These are phyloP conservation scores for Saccharomyces hybrid DNA, from an alignment of 1,139 yeast genomes.

Conservation along the genomic window DNA sequence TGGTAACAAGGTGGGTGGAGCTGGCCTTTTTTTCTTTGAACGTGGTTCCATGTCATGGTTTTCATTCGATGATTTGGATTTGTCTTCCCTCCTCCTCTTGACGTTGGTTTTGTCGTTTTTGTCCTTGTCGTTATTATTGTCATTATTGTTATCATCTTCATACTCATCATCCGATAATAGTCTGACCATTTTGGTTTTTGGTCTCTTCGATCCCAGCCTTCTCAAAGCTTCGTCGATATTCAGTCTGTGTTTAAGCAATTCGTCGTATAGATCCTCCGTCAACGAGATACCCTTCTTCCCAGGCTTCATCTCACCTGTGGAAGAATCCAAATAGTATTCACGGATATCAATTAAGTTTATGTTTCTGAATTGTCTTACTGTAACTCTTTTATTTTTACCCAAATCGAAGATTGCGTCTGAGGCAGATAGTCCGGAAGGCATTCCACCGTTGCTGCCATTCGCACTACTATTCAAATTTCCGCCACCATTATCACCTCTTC, in stretches of 20 bases:
- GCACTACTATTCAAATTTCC: conserved; percentile 2
- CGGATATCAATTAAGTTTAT: conserved; percentile 67
- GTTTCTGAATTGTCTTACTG: conserved; percentile 63
- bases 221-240: conserved; percentile 55
- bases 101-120: conserved; percentile 9
- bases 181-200: conserved; percentile 27
- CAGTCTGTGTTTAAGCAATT: conserved; percentile 43
- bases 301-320: conserved; percentile 55
- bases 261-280: conserved; percentile 62
- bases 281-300: conserved; percentile 82
- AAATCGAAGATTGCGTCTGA: conserved; percentile 38
- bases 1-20: conserved; percentile 29
- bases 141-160: conserved; percentile 8
- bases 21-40: conserved; percentile 21
- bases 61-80: conserved; percentile 9
- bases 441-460: conserved; percentile 1
- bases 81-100: conserved; percentile 7
- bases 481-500: conserved; percentile 2
- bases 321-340: conserved; percentile 63
- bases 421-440: conserved; percentile 14
- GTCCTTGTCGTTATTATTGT: background rate
- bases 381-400: conserved; percentile 63
- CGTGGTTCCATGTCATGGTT: conserved; percentile 12
- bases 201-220: conserved; percentile 36
- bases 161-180: conserved; percentile 24